Base-by-base conservation (phyloP, 23 red algal genomes). In the Gracilaria domingensis region DNA sequence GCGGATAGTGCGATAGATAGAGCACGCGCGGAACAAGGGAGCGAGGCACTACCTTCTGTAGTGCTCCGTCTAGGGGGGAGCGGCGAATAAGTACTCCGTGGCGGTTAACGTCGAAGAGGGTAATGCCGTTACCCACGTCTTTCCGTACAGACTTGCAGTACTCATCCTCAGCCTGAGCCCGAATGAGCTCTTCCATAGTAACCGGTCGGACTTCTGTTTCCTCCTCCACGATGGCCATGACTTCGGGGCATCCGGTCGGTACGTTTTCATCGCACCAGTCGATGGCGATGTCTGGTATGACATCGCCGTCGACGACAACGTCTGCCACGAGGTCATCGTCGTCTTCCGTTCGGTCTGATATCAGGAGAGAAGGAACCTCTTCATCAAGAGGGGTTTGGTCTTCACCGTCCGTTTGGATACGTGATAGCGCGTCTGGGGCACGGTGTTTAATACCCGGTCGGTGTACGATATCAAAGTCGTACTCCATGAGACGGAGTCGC, bases 381-480 rank as follows among this genome's bases (percentile, higher is more conserved):
- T 51, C 77, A 38, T 82, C 59, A 12, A 66, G 26, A 1, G 65
- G 13, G 29, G 56, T 59, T 11, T 2, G 35, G 66, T 74, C 89
- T n/a, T 56, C 40, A 4, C 65, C 65, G 18, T 84, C 45, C 24
- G 89, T 93, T 12, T 0, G 39, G 50, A 93, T 56, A 16, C 77
- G 44, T 17, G 49, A 93, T 0, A 79, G 60, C 12, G 75, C 80
- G 18, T 93, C 80, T 1, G 89, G 0, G 8, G 21, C 24, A 0
- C 75, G 56, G 42, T 85, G 36, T 37, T 71, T 59, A 20, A 34
- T 38, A 21, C 59, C 89, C 37, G 89, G 64, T 24, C 58, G 30
- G 67, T 83, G 45, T 42, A 39, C 51, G 12, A 93, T 55, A 13
- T 82, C 49, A 76, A 84, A 93, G 35, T 93, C 80, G 58, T 66